phyloP scores from a whole-genome alignment of 371 early-diverging fungal genomes.

The Lichtheimia hyalospora region DNA sequence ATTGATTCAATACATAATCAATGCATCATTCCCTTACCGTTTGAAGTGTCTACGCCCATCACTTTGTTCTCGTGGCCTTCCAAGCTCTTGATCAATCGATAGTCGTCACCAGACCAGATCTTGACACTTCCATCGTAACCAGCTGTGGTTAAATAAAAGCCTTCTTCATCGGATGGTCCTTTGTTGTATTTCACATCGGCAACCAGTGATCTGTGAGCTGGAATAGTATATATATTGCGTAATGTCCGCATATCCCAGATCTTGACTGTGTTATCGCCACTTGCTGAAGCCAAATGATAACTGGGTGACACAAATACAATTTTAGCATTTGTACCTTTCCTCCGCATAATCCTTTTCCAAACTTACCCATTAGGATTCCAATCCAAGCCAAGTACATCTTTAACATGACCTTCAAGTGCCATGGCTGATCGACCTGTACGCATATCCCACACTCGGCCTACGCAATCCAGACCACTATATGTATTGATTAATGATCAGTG shows the following conservation, averaged over 20 bases:
- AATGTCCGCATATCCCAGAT: slow-evolving; percentile 91
- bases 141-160: slow-evolving; percentile 66
- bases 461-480: slow-evolving; percentile 80
- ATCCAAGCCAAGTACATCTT: slow-evolving; percentile 84
- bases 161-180: slow-evolving; percentile 36
- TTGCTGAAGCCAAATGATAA: slow-evolving; percentile 78
- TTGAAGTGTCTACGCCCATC: slow-evolving; percentile 82
- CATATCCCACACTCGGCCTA: slow-evolving; percentile 95
- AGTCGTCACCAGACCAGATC: slow-evolving; percentile 93
- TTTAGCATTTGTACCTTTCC: not conserved
- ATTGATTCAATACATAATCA: not conserved
- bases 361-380: slow-evolving; percentile 88
- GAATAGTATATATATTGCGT: slow-evolving; percentile 78
- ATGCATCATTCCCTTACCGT: slow-evolving; percentile 44
- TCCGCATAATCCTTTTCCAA: not conserved
- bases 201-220: slow-evolving; percentile 91
- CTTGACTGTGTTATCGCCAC: slow-evolving; percentile 81
- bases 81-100: slow-evolving; percentile 83
- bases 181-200: slow-evolving; percentile 75
- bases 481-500: not conserved
- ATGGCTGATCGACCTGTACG: slow-evolving; percentile 89
- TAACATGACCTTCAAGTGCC: slow-evolving; percentile 89
- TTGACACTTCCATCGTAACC: slow-evolving; percentile 93
- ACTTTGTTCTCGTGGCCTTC: slow-evolving; percentile 91
- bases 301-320: slow-evolving; percentile 14